phyloP scores from a whole-genome alignment of 495 filamentous ascomycete genomes.

The Penicillium riverlandense region DNA sequence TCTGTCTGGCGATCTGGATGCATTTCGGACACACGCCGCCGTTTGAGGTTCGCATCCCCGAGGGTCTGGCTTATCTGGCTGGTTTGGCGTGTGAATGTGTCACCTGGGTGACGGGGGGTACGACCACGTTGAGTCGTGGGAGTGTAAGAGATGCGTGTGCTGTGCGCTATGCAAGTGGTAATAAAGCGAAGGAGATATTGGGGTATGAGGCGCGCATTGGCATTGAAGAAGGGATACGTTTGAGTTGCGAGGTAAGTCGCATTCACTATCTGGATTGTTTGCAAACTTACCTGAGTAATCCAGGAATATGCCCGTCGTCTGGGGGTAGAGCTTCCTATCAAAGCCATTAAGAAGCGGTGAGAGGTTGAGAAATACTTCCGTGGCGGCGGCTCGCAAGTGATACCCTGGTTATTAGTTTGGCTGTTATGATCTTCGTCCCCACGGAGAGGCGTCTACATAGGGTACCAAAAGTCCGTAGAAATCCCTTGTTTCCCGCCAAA shows the following conservation, averaged over 20 bases:
- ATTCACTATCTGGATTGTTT: too few relatives aligned
- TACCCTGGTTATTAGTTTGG: conserved; percentile 8
- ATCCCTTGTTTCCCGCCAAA: too few relatives aligned
- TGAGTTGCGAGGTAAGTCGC: conserved; percentile 40
- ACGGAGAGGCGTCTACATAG: conserved; percentile 2
- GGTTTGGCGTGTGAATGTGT: conserved; percentile 42
- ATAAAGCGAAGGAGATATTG: conserved; percentile 48
- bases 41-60: conserved; percentile 46
- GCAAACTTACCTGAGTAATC: neutral
- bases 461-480: too few relatives aligned
- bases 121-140: conserved; percentile 47
- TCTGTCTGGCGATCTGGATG: conserved; percentile 52
- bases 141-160: conserved; percentile 50
- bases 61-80: conserved; percentile 38
- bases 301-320: conserved; percentile 35
- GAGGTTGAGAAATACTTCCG: conserved; percentile 7
- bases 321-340: conserved; percentile 17
- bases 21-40: conserved; percentile 51
- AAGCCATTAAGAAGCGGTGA: neutral
- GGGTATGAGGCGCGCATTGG: conserved; percentile 52
- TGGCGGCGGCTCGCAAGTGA: conserved; percentile 1
- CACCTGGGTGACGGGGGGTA: conserved; percentile 43
- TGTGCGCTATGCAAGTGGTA: conserved; percentile 47
- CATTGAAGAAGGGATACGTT: conserved; percentile 47
- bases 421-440: conserved; percentile 5